phyloP scores from a whole-genome alignment of 768 basidiomycete genomes.

The Mycena albidolilacea region DNA sequence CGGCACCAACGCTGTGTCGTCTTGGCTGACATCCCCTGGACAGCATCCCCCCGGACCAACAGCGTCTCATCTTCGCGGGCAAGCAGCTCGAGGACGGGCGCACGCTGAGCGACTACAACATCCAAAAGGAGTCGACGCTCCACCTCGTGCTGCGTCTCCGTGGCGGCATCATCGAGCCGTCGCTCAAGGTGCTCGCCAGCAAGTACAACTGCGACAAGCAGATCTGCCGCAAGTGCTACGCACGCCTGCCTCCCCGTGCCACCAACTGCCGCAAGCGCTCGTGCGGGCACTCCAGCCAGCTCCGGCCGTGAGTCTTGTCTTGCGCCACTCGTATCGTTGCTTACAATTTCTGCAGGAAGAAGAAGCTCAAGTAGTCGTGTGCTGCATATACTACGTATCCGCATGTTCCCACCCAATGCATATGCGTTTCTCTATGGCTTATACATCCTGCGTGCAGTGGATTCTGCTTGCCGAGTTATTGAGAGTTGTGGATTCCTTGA shows the following conservation, averaged over 20 bases:
- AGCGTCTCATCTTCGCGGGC: conserved; percentile 96
- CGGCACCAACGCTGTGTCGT: background rate
- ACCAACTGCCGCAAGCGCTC: conserved; percentile 99
- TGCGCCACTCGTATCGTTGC: background rate
- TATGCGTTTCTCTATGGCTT: conserved; percentile 23
- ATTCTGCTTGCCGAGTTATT: too few relatives aligned
- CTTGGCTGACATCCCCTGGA: background rate
- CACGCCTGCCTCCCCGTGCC: conserved; percentile 98
- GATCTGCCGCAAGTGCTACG: conserved; percentile 99
- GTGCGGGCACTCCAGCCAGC: conserved; percentile 92
- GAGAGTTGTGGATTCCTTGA: too few relatives aligned
- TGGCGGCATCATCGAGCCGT: conserved; percentile 99
- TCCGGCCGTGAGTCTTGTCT: conserved; percentile 79
- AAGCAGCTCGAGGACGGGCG: conserved; percentile 99
- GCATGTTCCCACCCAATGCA: conserved; percentile 27
- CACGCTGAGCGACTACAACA: conserved; percentile 97
- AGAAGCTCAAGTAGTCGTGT: conserved; percentile 90
- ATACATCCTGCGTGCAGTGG: too few relatives aligned
- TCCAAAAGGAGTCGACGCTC: conserved; percentile 98
- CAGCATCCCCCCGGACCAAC: conserved; percentile 95
- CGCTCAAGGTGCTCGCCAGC: conserved; percentile 95
- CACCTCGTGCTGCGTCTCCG: conserved; percentile 84
- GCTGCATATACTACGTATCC: conserved; percentile 27
- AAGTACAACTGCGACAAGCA: conserved; percentile 99
- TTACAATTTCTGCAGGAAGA: conserved; percentile 73